These are phyloP conservation scores for Fomitopsis pulvina DNA, from an alignment of 768 basidiomycete genomes.

Conservation along the genomic window DNA sequence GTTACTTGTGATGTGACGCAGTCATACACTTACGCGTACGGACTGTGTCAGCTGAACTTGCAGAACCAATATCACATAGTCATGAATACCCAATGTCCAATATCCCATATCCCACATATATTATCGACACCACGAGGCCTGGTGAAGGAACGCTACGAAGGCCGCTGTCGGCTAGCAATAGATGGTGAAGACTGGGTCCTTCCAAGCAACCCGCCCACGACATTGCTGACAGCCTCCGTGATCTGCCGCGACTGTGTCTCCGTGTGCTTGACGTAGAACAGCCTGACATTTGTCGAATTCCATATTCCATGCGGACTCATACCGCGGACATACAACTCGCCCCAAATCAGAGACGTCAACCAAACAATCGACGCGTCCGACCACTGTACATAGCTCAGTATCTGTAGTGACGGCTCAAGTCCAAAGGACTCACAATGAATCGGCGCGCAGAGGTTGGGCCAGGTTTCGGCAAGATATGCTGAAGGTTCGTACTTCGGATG, in stretches of 20 bases:
- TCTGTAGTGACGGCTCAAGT: background rate
- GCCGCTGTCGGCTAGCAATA: slow-evolving; percentile 13
- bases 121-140: background rate
- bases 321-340: slow-evolving; percentile 87
- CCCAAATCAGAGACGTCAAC: slow-evolving; percentile 93
- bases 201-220: slow-evolving; percentile 72
- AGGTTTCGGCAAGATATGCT: slow-evolving; percentile 66
- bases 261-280: slow-evolving; percentile 90
- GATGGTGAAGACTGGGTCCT: slow-evolving; percentile 27
- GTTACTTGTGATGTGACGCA: no score
- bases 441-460: slow-evolving; percentile 60
- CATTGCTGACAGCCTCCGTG: slow-evolving; percentile 72
- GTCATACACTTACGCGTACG: no score
- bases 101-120: background rate
- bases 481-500: slow-evolving; percentile 60
- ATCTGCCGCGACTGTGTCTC: slow-evolving; percentile 64
- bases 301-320: slow-evolving; percentile 86
- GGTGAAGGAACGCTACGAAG: background rate
- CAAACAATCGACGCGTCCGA: slow-evolving; percentile 87
- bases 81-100: background rate
- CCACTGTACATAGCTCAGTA: slow-evolving; percentile 51
- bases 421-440: slow-evolving; percentile 54
- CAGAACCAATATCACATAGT: background rate
- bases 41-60: no score
- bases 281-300: slow-evolving; percentile 82